Base-by-base conservation (phyloP, 164 flowering plant species). In the Cinnamomum chago region DNA sequence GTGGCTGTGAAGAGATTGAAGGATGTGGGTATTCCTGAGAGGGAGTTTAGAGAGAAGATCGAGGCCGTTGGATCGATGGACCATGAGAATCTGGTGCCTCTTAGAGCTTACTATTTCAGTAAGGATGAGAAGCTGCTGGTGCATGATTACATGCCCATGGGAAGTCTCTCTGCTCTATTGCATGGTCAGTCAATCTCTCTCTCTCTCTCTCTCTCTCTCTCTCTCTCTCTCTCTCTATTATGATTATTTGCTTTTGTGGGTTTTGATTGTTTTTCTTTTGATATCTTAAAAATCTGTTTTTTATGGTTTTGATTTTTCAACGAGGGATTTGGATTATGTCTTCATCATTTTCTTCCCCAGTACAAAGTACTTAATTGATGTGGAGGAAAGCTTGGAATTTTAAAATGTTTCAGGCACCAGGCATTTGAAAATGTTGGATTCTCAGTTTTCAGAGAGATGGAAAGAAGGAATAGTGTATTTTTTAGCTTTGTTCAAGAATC, bases 131-230 rank as follows among this genome's bases (percentile, higher is more conserved):
- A 88, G 84, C 93, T 96, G 68, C 90, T 96, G 68, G 97, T 96
- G 25, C 88, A 84, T 85, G 98, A 96, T 84, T 96, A 88, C 86
- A 78, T 94, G 91, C 85, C 95, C 22, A 88, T 85, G 88, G 99
- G 99, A 78, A 95, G 99, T 88, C 85, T 95, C 70, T 95, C 97
- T 82, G 98, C 99, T 11, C 91, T 93, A 75, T 79, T 95, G 75
- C 99, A 95, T 81, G 99, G 99, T 95, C 33, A 87, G 88, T 9
- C 27, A 18, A 66, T 73, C 24, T 58, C 22, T 50, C 67, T 30
- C 35, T 23, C 35, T 23, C n/a, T 62, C 69, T 58, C 51, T 3
- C n/a, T 55, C 17, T n/a, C 13, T 7, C 28, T 20, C 50, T 71
- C 5, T 27, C 30, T 28, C 15, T 40, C 28, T 66, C 2, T 67